Evolutionary conservation across 805 yeast genomes (phyloP), one percentile per base, ranked within the genome.

Genomic region (Kodamaea leandrae): DNA sequence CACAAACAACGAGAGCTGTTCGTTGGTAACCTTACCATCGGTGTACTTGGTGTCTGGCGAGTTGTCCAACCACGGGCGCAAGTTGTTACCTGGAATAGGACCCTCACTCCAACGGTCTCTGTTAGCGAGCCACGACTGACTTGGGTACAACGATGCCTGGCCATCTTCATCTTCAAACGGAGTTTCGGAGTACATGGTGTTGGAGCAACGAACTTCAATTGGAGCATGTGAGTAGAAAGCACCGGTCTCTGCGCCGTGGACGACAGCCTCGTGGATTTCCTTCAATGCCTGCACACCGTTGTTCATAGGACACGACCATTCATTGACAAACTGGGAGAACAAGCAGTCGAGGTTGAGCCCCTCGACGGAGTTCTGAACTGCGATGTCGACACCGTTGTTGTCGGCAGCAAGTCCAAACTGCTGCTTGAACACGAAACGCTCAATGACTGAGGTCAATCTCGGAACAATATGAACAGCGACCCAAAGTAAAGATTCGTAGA

Each of bases 271-370:
- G 44, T 80, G 76, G 45, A 91, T 69, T n/a, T 82, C 71, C 32
- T 63, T 57, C 48, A 90, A 72, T 14, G 84, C 82, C 39, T 79
- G 83, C 6, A 82, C 82, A 4, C 97, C 97, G 48, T 79, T 76
- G 17, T 66, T 74, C 55, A 91, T 66, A 15, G 98, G 98, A 36
- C 95, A 78, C n/a, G 93, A 89, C 98, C 98, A 91, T 66, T 91
- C 99, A 58, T 90, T 82, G 37, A 91, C 98, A 64, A 82, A 90
- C 63, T 91, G 99, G 32, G 89, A 81, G 62, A 88, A 91, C 51
- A 91, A 68, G 61, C 98, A 93, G 67, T 93, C 98, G 96, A 91
- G 87, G 61, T 86, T 88, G 54, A 91, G 78, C 5, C 91, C 96
- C 44, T 84, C 86, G 33, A 86, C 91, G 3, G 96, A 83, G 44